Evolutionary conservation across 441 rosid species (phyloP).

Genomic region (Populus tomentosa): DNA sequence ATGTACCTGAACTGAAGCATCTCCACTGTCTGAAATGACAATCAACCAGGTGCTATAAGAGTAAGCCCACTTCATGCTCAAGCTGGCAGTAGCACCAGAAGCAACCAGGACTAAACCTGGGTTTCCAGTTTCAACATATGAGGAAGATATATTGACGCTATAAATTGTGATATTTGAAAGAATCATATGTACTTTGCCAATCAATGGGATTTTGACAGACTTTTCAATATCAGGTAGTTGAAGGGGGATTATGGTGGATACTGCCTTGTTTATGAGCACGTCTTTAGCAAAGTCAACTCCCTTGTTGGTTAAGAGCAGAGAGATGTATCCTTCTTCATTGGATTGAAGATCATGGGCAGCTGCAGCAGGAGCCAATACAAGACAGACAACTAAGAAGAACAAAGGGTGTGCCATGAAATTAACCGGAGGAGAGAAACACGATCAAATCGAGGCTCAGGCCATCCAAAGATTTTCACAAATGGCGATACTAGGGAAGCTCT

Average conservation of each 20-base stretch:
- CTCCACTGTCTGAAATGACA: conserved; percentile 56
- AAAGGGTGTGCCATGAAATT: conserved; percentile 13
- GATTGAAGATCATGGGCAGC: conserved; percentile 37
- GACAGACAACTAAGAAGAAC: conserved; percentile 24
- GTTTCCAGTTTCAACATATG: conserved; percentile 46
- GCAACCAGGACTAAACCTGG: conserved; percentile 49
- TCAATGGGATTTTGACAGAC: conserved; percentile 48
- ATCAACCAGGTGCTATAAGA: conserved; percentile 49
- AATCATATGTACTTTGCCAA: conserved; percentile 54
- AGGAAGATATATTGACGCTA: conserved; percentile 40
- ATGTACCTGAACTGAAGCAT: conserved; percentile 62
- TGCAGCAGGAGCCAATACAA: conserved; percentile 28
- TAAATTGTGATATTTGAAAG: conserved; percentile 49
- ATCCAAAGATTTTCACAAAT: background rate
- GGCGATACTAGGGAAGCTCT: no score
- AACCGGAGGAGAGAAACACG: conserved; percentile 26
- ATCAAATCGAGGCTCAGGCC: conserved; percentile 3
- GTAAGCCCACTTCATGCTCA: conserved; percentile 75
- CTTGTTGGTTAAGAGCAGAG: conserved; percentile 38
- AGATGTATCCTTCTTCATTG: conserved; percentile 39
- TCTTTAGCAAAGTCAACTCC: conserved; percentile 69
- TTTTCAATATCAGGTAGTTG: conserved; percentile 50
- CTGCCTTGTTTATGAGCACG: conserved; percentile 42
- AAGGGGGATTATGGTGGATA: conserved; percentile 60
- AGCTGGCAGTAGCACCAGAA: conserved; percentile 57